Evolutionary conservation across 148 eudicot genomes (phyloP), one percentile per base, ranked within the genome.

Genomic region (Amaranthus palmeri): DNA sequence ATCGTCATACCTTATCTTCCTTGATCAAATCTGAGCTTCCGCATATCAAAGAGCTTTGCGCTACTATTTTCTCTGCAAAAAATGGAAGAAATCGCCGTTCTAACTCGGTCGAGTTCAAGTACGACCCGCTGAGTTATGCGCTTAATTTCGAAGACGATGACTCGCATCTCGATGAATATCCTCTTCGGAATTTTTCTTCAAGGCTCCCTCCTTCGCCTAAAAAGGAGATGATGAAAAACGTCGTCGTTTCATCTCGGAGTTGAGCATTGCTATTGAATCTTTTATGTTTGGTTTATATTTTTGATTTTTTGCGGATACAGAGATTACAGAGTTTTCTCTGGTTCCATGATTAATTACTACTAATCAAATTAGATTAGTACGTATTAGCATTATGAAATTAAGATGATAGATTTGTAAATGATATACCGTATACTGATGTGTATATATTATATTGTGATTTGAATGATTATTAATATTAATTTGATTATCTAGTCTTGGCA

Each of bases 51-150:
- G 69, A 40, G n/a, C 71, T 51, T 58, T 72, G 71, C 49, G 65
- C 71, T 14, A 64, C 60, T 44, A 4, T 79, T 60, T 75, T 85
- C 71, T 79, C 88, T 7, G 75, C 74, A 4, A 69, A 62, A 44
- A 62, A 56, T 11, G 68, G 82, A 8, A 50, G 73, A 25, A 72
- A 73, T 68, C 83, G 82, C 40, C 72, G 81, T 4, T 61, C 53
- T 14, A 70, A 72, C 75, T 68, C 85, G 10, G 74, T 77, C 4
- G 88, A 87, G 64, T 87, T 83, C 67, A 68, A 80, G 53, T 87
- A 87, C 74, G 88, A 87, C 48, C 88, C 91, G 3, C 67, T 87
- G 52, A 87, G 91, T 57, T 87, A 87, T 76, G 80, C 88, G 65
- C 88, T 83, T 61, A 87, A 87, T 61, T 87, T 87, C 63, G 86